phyloP scores from a whole-genome alignment of 2,329 filamentous ascomycete genomes.

The Penicillium janthinellum region DNA sequence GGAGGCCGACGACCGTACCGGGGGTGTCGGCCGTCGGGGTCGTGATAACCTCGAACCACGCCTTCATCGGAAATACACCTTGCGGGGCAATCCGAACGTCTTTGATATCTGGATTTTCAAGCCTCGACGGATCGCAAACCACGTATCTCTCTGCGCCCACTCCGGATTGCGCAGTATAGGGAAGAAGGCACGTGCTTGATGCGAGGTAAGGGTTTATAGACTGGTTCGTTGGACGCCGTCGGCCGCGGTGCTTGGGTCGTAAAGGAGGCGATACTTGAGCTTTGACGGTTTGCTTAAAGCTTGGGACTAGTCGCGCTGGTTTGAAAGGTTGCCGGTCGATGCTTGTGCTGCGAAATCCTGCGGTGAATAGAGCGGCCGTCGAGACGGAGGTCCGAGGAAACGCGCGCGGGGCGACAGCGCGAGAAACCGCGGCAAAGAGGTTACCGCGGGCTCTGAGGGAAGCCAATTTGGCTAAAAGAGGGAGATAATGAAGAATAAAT shows the following conservation, averaged over 20 bases:
- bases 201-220: not conserved
- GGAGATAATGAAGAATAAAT: not conserved
- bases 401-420: conserved; percentile 23
- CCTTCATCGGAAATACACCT: conserved; percentile 62
- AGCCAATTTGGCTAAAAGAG: conserved; percentile 39
- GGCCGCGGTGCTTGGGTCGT: not conserved
- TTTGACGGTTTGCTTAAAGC: not conserved
- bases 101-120: conserved; percentile 19
- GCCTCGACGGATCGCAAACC: conserved; percentile 24
- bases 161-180: conserved; percentile 1
- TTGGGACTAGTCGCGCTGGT: not conserved
- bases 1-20: conserved; percentile 74
- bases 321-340: conserved; percentile 1
- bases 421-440: conserved; percentile 32
- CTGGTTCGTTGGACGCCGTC: not conserved
- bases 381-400: conserved; percentile 14
- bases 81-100: conserved; percentile 1
- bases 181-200: conserved; percentile 12
- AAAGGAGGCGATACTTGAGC: not conserved
- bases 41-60: conserved; percentile 72
- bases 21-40: conserved; percentile 86
- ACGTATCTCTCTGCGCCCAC: conserved; percentile 21
- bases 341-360: conserved; percentile 11
- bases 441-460: conserved; percentile 34
- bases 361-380: conserved; percentile 9